These are phyloP conservation scores for Canna indica DNA, from an alignment of 176 grass and related monocot genomes.

Conservation along the genomic window DNA sequence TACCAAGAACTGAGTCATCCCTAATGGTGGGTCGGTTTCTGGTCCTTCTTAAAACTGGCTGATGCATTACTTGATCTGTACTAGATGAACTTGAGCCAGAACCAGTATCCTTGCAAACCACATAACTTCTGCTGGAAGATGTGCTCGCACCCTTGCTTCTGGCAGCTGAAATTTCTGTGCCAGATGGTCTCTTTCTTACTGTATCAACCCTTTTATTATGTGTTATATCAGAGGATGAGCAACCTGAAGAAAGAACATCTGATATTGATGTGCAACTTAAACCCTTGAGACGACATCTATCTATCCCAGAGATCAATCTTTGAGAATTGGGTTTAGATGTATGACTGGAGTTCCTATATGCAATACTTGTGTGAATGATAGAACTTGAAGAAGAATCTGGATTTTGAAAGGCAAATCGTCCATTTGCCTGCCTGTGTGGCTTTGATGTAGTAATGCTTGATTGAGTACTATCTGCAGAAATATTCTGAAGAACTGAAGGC, in stretches of 20 bases:
- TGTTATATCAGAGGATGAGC: conserved; percentile 33
- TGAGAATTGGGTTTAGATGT: conserved; percentile 21
- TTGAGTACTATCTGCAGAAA: conserved; percentile 21
- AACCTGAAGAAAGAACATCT: conserved; percentile 51
- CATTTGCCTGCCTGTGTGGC: conserved; percentile 28
- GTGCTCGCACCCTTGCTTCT: conserved; percentile 37
- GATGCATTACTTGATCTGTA: conserved; percentile 33
- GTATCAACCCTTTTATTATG: conserved; percentile 26
- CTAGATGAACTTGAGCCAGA: conserved; percentile 24
- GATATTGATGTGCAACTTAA: conserved; percentile 68
- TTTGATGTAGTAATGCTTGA: conserved; percentile 27
- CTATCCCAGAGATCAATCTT: conserved; percentile 22
- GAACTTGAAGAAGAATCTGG: conserved; percentile 21
- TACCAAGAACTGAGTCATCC: conserved; percentile 29
- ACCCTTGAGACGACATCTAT: conserved; percentile 41
- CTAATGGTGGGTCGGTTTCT: conserved; percentile 13
- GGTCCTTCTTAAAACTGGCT: conserved; percentile 26
- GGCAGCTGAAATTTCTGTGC: conserved; percentile 43
- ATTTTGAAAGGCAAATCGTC: conserved; percentile 28
- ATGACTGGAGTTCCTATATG: conserved; percentile 19
- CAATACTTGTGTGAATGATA: conserved; percentile 13
- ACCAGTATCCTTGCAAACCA: conserved; percentile 26
- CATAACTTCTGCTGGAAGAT: conserved; percentile 26
- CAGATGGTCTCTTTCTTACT: conserved; percentile 35
- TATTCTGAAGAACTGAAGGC: conserved; percentile 18